phyloP scores from a whole-genome alignment of 495 filamentous ascomycete genomes.

The Elasticomyces elasticus region DNA sequence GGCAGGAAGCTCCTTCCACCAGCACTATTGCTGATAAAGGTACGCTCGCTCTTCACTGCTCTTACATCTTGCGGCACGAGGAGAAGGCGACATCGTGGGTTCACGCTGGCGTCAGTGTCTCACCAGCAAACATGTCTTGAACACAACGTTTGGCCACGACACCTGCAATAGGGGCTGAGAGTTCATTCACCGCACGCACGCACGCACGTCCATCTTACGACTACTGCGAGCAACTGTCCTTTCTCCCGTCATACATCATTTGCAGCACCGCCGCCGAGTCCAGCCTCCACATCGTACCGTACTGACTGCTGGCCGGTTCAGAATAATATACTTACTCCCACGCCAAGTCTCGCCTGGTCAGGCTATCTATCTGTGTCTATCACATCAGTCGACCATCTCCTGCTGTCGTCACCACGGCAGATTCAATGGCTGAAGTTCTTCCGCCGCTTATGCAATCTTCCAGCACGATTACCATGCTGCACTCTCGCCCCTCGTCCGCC shows the following conservation, averaged over 20 bases:
- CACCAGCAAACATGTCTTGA: not conserved
- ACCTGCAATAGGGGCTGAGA: not conserved
- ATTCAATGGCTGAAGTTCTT: conserved; percentile 37
- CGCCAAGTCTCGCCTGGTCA: not conserved
- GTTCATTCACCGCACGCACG: not conserved
- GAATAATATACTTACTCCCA: conserved; percentile 2
- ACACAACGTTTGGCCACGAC: not conserved
- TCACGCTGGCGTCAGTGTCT: not conserved
- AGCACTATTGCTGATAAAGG: conserved; percentile 1
- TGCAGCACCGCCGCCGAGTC: no score
- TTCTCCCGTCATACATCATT: not conserved
- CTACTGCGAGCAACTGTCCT: not conserved
- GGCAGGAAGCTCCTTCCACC: not conserved
- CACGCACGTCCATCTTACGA: not conserved
- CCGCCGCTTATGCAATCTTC: conserved; percentile 30
- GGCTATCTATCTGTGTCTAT: not conserved
- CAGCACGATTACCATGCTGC: conserved; percentile 31
- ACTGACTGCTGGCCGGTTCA: conserved; percentile 12
- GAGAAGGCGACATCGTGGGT: not conserved
- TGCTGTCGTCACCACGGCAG: conserved; percentile 4
- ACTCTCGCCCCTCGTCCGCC: conserved; percentile 29
- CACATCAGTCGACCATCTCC: not conserved
- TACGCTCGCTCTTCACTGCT: conserved; percentile 1
- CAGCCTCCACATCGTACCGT: not conserved
- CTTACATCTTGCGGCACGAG: not conserved